A percentile compares a stretch with the other conserved stretches of the same genome.
These are phyloP conservation scores for Pseudonectria buxi DNA, from an alignment of 2,329 filamentous ascomycete species.

Conservation along the genomic window DNA sequence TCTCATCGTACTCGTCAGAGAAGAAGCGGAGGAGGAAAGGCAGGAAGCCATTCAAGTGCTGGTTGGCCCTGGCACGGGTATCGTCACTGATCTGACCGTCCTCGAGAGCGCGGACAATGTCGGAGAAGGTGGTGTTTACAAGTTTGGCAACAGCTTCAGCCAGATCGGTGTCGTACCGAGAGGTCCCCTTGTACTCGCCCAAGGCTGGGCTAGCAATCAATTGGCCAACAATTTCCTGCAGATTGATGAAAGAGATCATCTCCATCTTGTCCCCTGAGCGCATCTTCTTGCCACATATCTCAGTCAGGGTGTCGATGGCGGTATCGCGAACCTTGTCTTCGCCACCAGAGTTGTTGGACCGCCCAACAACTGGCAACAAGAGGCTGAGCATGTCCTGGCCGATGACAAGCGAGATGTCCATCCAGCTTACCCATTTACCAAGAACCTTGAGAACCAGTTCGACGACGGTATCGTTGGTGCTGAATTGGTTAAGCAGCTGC, in stretches of 20 bases:
- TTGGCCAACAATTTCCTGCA: conserved; percentile 77
- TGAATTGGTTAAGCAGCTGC: conserved; percentile 76
- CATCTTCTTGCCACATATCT: conserved; percentile 98
- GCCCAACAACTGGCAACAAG: conserved; percentile 81
- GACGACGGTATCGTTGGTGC: conserved; percentile 63
- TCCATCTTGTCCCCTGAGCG: conserved; percentile 86
- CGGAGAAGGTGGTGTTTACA: conserved; percentile 81
- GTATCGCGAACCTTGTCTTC: conserved; percentile 81
- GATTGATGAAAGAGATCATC: conserved; percentile 84
- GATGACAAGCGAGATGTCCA: conserved; percentile 89
- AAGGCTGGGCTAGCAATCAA: conserved; percentile 78
- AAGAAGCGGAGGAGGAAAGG: conserved; percentile 90
- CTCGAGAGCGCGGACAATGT: conserved; percentile 83
- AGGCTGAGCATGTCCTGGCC: conserved; percentile 81
- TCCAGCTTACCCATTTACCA: conserved; percentile 98
- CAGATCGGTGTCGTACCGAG: conserved; percentile 89
- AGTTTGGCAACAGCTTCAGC: conserved; percentile 93
- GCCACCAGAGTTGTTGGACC: conserved; percentile 52
- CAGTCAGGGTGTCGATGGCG: conserved; percentile 89
- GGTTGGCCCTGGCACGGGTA: conserved; percentile 68
- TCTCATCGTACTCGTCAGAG: conserved; percentile 95
- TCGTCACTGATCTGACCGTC: conserved; percentile 53
- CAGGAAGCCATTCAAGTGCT: conserved; percentile 74
- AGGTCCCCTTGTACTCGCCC: conserved; percentile 69
- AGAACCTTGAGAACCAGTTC: conserved; percentile 89